Conservation (phyloP, 352 stramenopile species). For the Phytophthora niederhauseri region DNA sequence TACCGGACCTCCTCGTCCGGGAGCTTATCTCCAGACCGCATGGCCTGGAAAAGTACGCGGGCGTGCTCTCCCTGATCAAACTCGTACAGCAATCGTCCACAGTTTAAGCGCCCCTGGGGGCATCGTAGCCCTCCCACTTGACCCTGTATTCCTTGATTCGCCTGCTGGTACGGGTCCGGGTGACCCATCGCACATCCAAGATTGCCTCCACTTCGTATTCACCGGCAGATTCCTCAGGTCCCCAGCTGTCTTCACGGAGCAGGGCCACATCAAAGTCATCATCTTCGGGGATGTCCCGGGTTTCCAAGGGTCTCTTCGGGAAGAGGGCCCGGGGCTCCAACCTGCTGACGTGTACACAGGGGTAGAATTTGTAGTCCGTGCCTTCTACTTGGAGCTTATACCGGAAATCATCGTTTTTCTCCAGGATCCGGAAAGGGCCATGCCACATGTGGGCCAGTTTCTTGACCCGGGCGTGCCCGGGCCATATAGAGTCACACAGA, state of each 20-base stretch:
- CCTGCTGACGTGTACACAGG: constrained; percentile 1
- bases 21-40: neutral
- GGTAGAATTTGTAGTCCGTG: constrained; percentile 6
- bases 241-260: constrained; percentile 7
- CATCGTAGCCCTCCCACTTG: constrained; percentile 5
- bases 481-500: constrained; percentile 9
- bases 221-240: neutral
- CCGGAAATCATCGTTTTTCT: neutral
- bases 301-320: neutral
- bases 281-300: neutral
- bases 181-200: constrained; percentile 6
- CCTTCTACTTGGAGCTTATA: neutral
- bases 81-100: constrained; percentile 1
- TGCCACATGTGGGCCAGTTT: constrained; percentile 13
- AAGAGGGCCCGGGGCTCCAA: constrained; percentile 2
- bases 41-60: neutral
- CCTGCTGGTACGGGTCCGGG: neutral
- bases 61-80: neutral
- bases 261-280: neutral
- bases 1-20: neutral
- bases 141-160: neutral
- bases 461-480: constrained; percentile 2
- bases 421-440: constrained; percentile 1
- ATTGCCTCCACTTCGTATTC: constrained; percentile 13
- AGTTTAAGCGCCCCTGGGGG: neutral